These are phyloP conservation scores for Acanthamoeba quina DNA, from an alignment of 208 protist genomes.

Conservation along the genomic window DNA sequence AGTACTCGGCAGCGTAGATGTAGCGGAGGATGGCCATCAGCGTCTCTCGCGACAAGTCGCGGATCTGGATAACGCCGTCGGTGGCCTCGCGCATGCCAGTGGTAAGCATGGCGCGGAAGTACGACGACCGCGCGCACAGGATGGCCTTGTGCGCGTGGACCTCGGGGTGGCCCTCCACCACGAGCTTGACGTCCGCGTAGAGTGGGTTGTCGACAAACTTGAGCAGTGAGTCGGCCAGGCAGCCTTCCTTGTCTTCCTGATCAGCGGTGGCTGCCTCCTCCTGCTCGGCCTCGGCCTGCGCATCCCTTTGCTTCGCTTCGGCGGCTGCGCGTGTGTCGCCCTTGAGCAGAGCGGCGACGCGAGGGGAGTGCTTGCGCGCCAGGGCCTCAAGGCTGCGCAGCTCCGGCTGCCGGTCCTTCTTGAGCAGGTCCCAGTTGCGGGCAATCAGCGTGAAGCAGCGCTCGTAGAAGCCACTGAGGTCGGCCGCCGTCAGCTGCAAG, in stretches of 20 bases:
- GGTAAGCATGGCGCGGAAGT: constrained; percentile 18
- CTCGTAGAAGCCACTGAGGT: too few relatives aligned
- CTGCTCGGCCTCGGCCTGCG: too few relatives aligned
- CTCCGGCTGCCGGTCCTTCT: too few relatives aligned
- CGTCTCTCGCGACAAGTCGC: background rate
- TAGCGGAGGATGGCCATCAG: constrained; percentile 16
- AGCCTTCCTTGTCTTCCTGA: background rate
- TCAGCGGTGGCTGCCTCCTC: background rate
- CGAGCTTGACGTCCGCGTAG: constrained; percentile 12
- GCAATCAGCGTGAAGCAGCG: too few relatives aligned
- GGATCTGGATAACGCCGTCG: background rate
- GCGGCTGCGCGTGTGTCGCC: too few relatives aligned
- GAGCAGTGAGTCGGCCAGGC: background rate
- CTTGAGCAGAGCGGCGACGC: too few relatives aligned
- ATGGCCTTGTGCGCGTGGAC: constrained; percentile 34
- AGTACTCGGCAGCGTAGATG: constrained; percentile 9
- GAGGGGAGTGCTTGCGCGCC: too few relatives aligned
- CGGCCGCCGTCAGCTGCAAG: too few relatives aligned
- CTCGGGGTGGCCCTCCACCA: background rate
- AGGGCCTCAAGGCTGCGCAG: too few relatives aligned
- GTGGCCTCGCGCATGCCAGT: constrained; percentile 17
- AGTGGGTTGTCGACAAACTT: background rate
- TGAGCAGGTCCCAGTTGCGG: too few relatives aligned
- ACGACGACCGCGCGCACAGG: background rate
- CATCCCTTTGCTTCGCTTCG: too few relatives aligned